phyloP scores from a whole-genome alignment of 2,329 filamentous ascomycete genomes.

The Blumeriella jaapii region DNA sequence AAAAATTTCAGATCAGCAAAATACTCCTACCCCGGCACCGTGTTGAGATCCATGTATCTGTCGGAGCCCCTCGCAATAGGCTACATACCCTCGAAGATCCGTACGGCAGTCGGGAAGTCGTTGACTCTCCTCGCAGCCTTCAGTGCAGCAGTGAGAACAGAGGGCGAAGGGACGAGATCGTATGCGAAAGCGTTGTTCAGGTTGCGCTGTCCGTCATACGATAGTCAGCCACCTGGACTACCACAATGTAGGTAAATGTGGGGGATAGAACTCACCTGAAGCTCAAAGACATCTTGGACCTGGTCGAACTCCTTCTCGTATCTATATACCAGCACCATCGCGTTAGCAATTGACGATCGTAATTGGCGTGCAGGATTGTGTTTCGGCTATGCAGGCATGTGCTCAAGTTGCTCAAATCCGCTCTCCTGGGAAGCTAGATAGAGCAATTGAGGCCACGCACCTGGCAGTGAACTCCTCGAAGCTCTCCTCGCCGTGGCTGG shows the following conservation, averaged over 20 bases:
- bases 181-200: slow-evolving; percentile 99
- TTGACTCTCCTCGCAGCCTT: slow-evolving; percentile 93
- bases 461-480: slow-evolving; percentile 98
- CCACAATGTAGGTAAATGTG: slow-evolving; percentile 2
- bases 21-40: not conserved
- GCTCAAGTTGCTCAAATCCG: slow-evolving; percentile 16
- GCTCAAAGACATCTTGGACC: slow-evolving; percentile 98
- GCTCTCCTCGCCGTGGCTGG: slow-evolving; percentile 76
- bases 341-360: slow-evolving; percentile 31
- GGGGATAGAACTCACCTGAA: slow-evolving; percentile 59
- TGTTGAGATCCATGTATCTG: slow-evolving; percentile 1
- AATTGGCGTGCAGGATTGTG: slow-evolving; percentile 10
- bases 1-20: no score
- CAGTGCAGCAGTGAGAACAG: slow-evolving; percentile 82
- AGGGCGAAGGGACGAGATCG: slow-evolving; percentile 92
- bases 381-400: slow-evolving; percentile 16
- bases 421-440: slow-evolving; percentile 1
- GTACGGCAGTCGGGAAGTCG: slow-evolving; percentile 95
- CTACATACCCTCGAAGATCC: slow-evolving; percentile 87
- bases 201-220: slow-evolving; percentile 54
- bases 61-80: slow-evolving; percentile 2
- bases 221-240: slow-evolving; percentile 19
- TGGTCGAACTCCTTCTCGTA: slow-evolving; percentile 98
- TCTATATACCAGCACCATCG: slow-evolving; percentile 39
- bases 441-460: slow-evolving; percentile 41